Evolutionary conservation across 768 basidiomycete genomes (phyloP), one percentile per base, ranked within the genome.

Genomic region (Suillus luteus): DNA sequence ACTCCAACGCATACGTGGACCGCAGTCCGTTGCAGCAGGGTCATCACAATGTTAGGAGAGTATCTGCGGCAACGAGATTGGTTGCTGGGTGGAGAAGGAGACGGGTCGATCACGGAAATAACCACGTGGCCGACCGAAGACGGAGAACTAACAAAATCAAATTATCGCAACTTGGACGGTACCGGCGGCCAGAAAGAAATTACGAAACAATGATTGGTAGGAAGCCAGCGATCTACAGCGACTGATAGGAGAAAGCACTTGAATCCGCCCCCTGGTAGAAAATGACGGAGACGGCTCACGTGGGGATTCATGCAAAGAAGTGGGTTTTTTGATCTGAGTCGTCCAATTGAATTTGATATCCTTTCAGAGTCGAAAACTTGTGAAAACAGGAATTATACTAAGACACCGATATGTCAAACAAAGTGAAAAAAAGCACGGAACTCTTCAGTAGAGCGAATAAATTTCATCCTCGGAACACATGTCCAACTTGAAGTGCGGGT

Each of bases 261-360:
- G 46, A 46, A 46, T 19, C 43, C 22, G n/a, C 22, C 12, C 12
- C 48, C 46, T 27, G 27, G 15, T 31, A 31, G 27, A 27, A 12
- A 17, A 31, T 51, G 27, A 27, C 55, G 55, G 57, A 41, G 57
- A 41, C 52, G 52, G 57, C 24, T 22, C 57, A 31, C 40, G 57
- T 58, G 57, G 40, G 40, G 40, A 58, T 3, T n/a, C n/a, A 17
- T 40, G 24, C 55, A 24, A 35, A 35, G 33, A 35, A 38, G 37
- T 24, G 10, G 9, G n/a, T n/a, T 2, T 31, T 27, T 19, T 55
- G 17, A 33, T 31, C 10, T 19, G 51, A 52, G 51, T 27, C 19
- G 31, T 35, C 7, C 14, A 8, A 15, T 14, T 57, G 15, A 40
- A 57, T 40, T 57, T 57, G 9, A 57, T 57, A 27, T 57, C 5